Evolutionary conservation across 2,329 filamentous ascomycete genomes (phyloP).

Genomic region (Clarireedia hainanense): DNA sequence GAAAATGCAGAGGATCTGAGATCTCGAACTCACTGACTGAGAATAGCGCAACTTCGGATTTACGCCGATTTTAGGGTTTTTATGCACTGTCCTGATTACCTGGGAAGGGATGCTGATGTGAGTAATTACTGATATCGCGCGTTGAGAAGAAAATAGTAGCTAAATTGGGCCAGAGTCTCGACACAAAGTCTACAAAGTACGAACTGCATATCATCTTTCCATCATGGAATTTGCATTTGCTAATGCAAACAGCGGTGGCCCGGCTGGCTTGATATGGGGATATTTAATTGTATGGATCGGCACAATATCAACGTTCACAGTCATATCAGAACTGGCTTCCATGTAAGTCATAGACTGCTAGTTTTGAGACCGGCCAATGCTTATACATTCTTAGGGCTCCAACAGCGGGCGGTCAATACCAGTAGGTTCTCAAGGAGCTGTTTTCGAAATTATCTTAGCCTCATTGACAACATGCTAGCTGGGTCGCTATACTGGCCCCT

Average conservation of each 20-base stretch:
- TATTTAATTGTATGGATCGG: conserved; percentile 29
- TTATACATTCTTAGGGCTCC: not conserved
- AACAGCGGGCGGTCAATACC: not conserved
- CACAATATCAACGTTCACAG: conserved; percentile 10
- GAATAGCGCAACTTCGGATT: conserved; percentile 32
- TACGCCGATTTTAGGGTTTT: conserved; percentile 34
- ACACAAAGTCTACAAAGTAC: not conserved
- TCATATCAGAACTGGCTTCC: conserved; percentile 19
- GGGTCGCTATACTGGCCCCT: not conserved
- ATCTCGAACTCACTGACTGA: too few relatives aligned
- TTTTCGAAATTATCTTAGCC: not conserved
- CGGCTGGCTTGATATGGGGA: conserved; percentile 32
- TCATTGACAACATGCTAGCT: not conserved
- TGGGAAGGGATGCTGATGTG: conserved; percentile 28
- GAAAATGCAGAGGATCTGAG: too few relatives aligned
- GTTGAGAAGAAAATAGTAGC: not conserved
- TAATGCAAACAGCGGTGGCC: not conserved
- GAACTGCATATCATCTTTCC: not conserved
- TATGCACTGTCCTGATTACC: conserved; percentile 34
- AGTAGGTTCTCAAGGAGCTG: not conserved
- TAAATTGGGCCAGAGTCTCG: not conserved
- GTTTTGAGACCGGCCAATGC: not conserved
- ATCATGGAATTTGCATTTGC: not conserved
- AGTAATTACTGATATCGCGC: not conserved
- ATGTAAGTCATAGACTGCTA: conserved; percentile 11